These are phyloP conservation scores for Penicillium capsulatum DNA, from an alignment of 2,329 filamentous ascomycete genomes.

Conservation along the genomic window DNA sequence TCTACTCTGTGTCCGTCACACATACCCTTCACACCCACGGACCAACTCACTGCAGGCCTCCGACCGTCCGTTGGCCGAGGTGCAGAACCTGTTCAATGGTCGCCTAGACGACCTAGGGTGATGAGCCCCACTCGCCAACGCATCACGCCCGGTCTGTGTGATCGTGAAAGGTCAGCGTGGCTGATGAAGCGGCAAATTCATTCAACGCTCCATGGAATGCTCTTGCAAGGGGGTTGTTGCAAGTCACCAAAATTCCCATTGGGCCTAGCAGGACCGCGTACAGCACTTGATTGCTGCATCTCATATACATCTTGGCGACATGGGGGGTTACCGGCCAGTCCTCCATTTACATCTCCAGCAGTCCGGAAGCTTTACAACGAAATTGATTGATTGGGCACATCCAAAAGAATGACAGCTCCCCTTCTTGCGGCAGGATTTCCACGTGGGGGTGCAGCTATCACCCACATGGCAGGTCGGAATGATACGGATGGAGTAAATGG, in stretches of 20 bases:
- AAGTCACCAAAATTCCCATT: slow-evolving; percentile 18
- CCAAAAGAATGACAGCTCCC: neutral
- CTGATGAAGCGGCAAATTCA: neutral
- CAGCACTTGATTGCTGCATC: slow-evolving; percentile 1
- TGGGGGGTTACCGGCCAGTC: too few species aligned
- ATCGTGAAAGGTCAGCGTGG: neutral
- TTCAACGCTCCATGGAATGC: too few species aligned
- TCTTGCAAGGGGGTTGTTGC: slow-evolving; percentile 14
- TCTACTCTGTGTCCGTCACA: too few species aligned
- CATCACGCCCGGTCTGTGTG: slow-evolving; percentile 11
- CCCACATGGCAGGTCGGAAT: neutral
- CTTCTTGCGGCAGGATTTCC: slow-evolving; percentile 1
- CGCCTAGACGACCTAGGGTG: slow-evolving; percentile 20
- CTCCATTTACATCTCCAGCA: too few species aligned
- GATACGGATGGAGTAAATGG: neutral
- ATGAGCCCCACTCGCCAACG: slow-evolving; percentile 21
- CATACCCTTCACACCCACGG: too few species aligned
- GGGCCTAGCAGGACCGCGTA: slow-evolving; percentile 8
- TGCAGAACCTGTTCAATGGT: slow-evolving; percentile 15
- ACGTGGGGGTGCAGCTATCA: neutral
- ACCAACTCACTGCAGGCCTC: slow-evolving; percentile 3
- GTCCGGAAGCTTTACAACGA: too few species aligned
- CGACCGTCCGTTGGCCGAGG: slow-evolving; percentile 12
- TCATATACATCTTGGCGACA: too few species aligned
- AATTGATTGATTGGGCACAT: too few species aligned